Conservation (phyloP, 2,329 filamentous ascomycete genomes). For the Kalaharituber pfeilii region DNA sequence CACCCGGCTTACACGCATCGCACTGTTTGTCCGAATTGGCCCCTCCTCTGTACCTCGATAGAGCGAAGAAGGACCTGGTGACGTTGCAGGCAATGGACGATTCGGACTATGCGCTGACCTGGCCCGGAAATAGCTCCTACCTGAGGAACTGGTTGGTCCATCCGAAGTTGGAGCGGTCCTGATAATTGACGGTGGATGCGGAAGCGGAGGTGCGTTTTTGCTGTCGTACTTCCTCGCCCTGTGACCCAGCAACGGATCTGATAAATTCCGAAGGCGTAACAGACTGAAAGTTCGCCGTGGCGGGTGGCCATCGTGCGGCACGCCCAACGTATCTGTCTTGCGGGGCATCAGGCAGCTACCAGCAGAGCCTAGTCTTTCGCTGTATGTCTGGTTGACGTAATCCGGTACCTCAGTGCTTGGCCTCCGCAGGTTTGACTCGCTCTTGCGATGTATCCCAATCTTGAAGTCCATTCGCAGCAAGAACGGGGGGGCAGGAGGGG, state of each 20-base stretch:
- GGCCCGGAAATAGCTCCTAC: background rate
- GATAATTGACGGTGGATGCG: conserved; percentile 50
- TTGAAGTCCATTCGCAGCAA: conserved; percentile 1
- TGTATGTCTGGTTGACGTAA: background rate
- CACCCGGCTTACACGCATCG: conserved; percentile 28
- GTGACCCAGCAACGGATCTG: conserved; percentile 20
- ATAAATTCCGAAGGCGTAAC: conserved; percentile 21
- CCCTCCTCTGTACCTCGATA: background rate
- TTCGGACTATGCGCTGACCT: background rate
- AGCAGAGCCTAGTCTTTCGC: too few species aligned
- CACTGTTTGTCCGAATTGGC: conserved; percentile 9
- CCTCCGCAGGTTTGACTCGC: background rate
- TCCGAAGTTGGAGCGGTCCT: conserved; percentile 74
- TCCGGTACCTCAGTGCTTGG: background rate
- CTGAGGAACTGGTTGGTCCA: conserved; percentile 3
- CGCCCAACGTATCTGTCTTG: background rate
- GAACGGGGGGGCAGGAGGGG: conserved; percentile 6
- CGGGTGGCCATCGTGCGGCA: background rate
- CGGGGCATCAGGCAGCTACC: background rate
- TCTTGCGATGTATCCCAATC: background rate
- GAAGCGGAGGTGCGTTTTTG: conserved; percentile 15
- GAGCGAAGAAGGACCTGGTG: background rate
- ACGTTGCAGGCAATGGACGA: background rate
- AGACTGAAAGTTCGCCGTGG: conserved; percentile 13
- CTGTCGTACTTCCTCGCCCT: conserved; percentile 15